Percentiles rank a stretch among this genome's conserved stretches.
phyloP scores from a whole-genome alignment of 2,329 filamentous ascomycete genomes.

The Aspergillus fijiensis region DNA sequence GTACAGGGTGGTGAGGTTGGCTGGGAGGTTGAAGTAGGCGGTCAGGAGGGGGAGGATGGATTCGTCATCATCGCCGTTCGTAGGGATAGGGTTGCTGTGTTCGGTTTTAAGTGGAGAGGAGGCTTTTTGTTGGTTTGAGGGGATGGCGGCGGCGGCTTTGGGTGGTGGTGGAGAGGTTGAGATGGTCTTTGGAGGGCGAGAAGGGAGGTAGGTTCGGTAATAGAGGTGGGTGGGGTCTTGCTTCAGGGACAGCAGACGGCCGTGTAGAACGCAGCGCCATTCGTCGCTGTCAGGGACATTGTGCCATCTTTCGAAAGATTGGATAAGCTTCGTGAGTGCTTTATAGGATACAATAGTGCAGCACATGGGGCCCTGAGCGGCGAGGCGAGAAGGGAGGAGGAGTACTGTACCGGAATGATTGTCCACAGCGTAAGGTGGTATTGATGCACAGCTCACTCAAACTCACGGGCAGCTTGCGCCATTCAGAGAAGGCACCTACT shows the following conservation, averaged over 20 bases:
- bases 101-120: no score
- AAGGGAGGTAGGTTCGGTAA: slow-evolving; percentile 69
- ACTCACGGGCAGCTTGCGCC: slow-evolving; percentile 81
- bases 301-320: slow-evolving; percentile 65
- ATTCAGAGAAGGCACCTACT: slow-evolving; percentile 63
- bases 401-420: slow-evolving; percentile 70
- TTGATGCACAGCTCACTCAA: slow-evolving; percentile 88
- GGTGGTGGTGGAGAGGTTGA: neutral
- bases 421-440: slow-evolving; percentile 89
- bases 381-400: neutral
- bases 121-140: no score
- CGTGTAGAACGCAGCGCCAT: slow-evolving; percentile 87
- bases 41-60: slow-evolving; percentile 72
- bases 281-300: slow-evolving; percentile 70
- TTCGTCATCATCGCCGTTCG: slow-evolving; percentile 30
- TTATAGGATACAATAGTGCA: neutral
- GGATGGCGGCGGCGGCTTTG: neutral
- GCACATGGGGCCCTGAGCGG: neutral
- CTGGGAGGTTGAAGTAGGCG: slow-evolving; percentile 82
- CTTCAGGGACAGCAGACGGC: slow-evolving; percentile 78
- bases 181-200: slow-evolving; percentile 8
- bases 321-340: neutral
- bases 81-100: no score
- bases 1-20: slow-evolving; percentile 76
- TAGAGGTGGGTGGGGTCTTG: slow-evolving; percentile 78